phyloP scores from a whole-genome alignment of 192 early-diverging fungal species.

The Coemansia umbellata region DNA sequence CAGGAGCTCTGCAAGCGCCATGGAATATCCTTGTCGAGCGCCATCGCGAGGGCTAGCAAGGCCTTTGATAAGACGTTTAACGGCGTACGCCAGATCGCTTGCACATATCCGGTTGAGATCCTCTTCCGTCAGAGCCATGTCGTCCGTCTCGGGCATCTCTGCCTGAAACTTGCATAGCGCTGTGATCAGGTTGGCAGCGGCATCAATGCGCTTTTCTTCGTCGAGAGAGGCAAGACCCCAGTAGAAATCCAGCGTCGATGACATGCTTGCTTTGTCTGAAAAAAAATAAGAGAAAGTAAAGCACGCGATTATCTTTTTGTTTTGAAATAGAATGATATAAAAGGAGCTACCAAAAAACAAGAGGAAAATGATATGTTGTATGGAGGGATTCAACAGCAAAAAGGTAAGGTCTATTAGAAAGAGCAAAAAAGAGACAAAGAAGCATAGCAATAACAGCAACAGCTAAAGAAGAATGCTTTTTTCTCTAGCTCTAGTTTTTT shows the following conservation, averaged over 20 bases:
- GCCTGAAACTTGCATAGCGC: constrained; percentile 56
- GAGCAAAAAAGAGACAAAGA: too few species aligned
- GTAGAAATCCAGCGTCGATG: constrained; percentile 62
- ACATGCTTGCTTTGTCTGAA: constrained; percentile 1
- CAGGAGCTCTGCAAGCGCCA: constrained; percentile 85
- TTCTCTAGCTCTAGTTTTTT: too few species aligned
- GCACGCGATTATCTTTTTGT: neutral
- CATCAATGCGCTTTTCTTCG: constrained; percentile 56
- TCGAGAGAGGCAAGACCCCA: constrained; percentile 82
- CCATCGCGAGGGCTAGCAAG: constrained; percentile 79
- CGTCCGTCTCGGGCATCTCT: constrained; percentile 15
- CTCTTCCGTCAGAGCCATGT: constrained; percentile 56
- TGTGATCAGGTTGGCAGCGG: constrained; percentile 62
- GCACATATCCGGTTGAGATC: constrained; percentile 63
- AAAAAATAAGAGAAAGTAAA: neutral
- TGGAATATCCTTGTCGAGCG: constrained; percentile 91
- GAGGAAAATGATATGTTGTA: neutral
- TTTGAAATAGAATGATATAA: too few species aligned
- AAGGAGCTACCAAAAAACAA: constrained; percentile 9
- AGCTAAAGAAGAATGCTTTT: too few species aligned
- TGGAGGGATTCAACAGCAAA: too few species aligned
- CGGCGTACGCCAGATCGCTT: constrained; percentile 79
- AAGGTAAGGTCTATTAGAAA: too few species aligned
- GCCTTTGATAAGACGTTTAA: constrained; percentile 85
- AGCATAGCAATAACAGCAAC: too few species aligned